Base-by-base conservation (phyloP, 2,329 filamentous ascomycete genomes). In the Xylariaceae sp. region DNA sequence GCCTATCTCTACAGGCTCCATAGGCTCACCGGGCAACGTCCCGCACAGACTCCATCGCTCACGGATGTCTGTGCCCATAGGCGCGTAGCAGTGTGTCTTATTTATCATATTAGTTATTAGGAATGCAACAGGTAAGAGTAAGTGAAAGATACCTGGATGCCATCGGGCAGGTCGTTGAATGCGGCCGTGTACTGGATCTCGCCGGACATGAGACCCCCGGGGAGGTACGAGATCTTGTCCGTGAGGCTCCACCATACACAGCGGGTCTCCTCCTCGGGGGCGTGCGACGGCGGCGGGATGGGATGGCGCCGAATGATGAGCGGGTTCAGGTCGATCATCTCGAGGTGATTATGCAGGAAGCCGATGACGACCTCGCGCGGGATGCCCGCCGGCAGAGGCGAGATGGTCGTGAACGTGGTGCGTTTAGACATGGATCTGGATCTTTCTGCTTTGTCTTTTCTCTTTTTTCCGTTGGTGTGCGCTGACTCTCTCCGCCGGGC, bases 321-420 rank as follows among this genome's bases (percentile, higher is more conserved):
- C 1, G 91, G 91, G 73, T 95, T 96, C 59, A 96, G 78, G 70
- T 93, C 88, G 69, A 96, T 95, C 87, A 96, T 95, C 67, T 86
- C 86, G 53, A 81, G 73, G 74, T 95, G 90, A 73, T 88, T 82
- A 73, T 91, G 89, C 37, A 96, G 84, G 66, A 90, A 89, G 56
- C 84, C 80, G 64, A 95, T 72, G 48, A 90, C 89, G n/a, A 83
- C 81, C 65, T 88, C 80, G 57, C 90, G 84, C 52, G 84, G 79
- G 65, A 94, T 82, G 66, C 79, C 78, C 1, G 82, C 67, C 7
- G 92, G 91, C 37, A 96, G 80, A 15, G 90, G 88, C 34, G 89
- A 94, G 67, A 92, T 85, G 51, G 84, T 88, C 45, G 89, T 94
- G 76, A 92, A 91, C 37, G 85, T 79, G 13, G 82, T 84, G 64